A percentile compares a stretch with the other conserved stretches of the same genome.
phyloP scores from a whole-genome alignment of 2,329 filamentous ascomycete genomes.

The Rutstroemia sp. region DNA sequence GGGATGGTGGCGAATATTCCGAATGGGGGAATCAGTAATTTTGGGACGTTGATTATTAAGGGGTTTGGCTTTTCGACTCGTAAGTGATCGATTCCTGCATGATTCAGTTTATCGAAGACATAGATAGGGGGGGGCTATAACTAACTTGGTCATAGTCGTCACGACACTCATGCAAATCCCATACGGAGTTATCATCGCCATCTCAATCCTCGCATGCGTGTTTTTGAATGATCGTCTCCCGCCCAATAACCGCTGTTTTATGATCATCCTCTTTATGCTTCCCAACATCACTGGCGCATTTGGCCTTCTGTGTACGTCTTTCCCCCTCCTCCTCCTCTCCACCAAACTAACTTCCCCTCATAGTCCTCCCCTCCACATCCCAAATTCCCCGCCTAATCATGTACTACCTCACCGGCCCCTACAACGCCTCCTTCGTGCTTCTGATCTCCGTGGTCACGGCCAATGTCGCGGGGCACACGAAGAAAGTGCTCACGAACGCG shows the following conservation, averaged over 20 bases:
- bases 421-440: conserved; percentile 14
- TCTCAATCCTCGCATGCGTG: conserved; percentile 37
- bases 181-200: conserved; percentile 49
- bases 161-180: conserved; percentile 49
- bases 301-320: conserved; percentile 30
- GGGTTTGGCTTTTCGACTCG: conserved; percentile 38
- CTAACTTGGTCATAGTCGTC: conserved; percentile 26
- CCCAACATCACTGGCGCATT: conserved; percentile 47
- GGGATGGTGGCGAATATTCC: conserved; percentile 42
- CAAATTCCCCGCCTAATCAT: conserved; percentile 41
- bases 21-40: conserved; percentile 51
- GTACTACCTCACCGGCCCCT: conserved; percentile 35
- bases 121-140: background rate
- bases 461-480: conserved; percentile 51
- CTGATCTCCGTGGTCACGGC: conserved; percentile 40
- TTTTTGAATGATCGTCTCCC: conserved; percentile 43
- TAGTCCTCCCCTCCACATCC: conserved; percentile 34
- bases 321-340: too few species aligned
- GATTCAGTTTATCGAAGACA: background rate
- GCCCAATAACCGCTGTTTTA: background rate
- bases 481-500: conserved; percentile 39
- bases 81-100: background rate
- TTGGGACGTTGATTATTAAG: conserved; percentile 49
- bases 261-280: conserved; percentile 46
- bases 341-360: background rate